Evolutionary conservation across 495 filamentous ascomycete species (phyloP).

Genomic region (Mytilinidion resinicola): DNA sequence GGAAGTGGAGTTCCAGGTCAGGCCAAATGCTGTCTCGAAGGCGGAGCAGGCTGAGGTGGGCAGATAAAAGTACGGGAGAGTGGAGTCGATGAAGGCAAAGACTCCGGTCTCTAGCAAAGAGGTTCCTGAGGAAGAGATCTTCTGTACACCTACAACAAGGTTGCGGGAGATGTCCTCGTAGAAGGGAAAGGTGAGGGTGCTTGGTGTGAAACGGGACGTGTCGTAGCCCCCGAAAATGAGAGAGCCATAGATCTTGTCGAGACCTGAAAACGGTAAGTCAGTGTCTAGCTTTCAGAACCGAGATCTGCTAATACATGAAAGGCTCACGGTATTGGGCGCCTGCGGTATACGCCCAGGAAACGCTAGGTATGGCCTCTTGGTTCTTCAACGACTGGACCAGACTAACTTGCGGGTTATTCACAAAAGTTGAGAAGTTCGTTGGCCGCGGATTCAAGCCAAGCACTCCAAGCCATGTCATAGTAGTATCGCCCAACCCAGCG

Average conservation of each 20-base stretch:
- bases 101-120: constrained; percentile 26
- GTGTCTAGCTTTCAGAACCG: constrained; percentile 24
- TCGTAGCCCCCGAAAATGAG: constrained; percentile 54
- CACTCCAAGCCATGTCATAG: constrained; percentile 50
- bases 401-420: constrained; percentile 31
- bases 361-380: constrained; percentile 43
- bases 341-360: constrained; percentile 51
- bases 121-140: constrained; percentile 10
- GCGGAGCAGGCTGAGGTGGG: constrained; percentile 44
- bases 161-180: constrained; percentile 44
- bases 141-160: constrained; percentile 41
- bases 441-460: constrained; percentile 47
- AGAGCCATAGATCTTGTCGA: constrained; percentile 46
- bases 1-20: constrained; percentile 39
- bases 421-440: constrained; percentile 36
- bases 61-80: constrained; percentile 48
- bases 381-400: constrained; percentile 44
- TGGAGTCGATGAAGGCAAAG: constrained; percentile 44
- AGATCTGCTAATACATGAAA: constrained; percentile 7
- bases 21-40: constrained; percentile 48
- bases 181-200: constrained; percentile 42
- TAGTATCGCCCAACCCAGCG: constrained; percentile 49
- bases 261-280: constrained; percentile 31
- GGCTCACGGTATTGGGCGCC: constrained; percentile 43
- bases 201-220: constrained; percentile 41